Percentiles rank a stretch among this genome's conserved stretches.
Evolutionary conservation across 73 alveolate genomes (phyloP).

Genomic region (Tetrahymena malaccensis): DNA sequence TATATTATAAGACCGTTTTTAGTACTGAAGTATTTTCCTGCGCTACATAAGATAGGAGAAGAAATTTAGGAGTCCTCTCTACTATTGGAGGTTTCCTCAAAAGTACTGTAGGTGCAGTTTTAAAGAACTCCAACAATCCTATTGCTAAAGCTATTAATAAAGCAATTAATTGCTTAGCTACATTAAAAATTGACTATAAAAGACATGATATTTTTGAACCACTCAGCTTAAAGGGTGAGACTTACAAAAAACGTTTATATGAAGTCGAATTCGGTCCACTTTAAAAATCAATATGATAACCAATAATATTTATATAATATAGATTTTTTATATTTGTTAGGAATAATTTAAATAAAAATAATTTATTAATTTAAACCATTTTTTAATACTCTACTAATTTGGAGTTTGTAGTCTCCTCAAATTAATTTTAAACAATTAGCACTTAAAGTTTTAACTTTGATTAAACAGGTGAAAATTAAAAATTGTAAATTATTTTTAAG

Average conservation of each 20-base stretch:
- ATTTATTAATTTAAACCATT: too few species aligned
- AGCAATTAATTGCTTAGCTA: not conserved
- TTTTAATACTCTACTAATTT: too few species aligned
- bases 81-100: not conserved
- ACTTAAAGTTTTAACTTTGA: too few species aligned
- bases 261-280: not conserved
- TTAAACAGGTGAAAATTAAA: too few species aligned
- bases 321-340: too few species aligned
- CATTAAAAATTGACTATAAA: not conserved
- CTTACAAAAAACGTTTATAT: not conserved
- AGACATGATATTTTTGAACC: not conserved
- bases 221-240: not conserved
- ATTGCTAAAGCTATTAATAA: not conserved
- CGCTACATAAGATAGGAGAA: not conserved
- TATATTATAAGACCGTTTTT: not conserved
- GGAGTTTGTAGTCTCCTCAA: too few species aligned
- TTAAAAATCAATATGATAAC: not conserved
- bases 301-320: too few species aligned
- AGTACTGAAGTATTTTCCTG: not conserved
- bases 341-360: too few species aligned
- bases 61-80: not conserved
- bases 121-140: not conserved
- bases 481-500: too few species aligned
- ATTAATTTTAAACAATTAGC: too few species aligned
- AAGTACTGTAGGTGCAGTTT: not conserved